phyloP scores from a whole-genome alignment of 257 asterid genomes.

The Solanum piurae region DNA sequence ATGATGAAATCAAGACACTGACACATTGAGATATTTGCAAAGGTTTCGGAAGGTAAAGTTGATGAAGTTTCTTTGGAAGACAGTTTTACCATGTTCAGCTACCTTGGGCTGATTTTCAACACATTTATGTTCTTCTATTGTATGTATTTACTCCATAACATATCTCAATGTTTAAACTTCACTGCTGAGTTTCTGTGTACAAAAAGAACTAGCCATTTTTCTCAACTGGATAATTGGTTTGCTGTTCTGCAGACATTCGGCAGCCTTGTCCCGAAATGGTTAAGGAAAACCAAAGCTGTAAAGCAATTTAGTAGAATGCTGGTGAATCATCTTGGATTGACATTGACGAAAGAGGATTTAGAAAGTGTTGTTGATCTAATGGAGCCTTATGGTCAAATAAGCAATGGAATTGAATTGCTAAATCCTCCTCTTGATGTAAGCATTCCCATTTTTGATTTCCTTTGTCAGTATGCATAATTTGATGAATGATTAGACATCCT shows the following conservation, averaged over 20 bases:
- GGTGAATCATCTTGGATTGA: slow-evolving; percentile 85
- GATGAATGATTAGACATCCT: not conserved
- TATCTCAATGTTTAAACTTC: not conserved
- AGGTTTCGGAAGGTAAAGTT: not conserved
- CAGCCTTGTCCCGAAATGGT: slow-evolving; percentile 60
- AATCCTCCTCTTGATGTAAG: slow-evolving; percentile 89
- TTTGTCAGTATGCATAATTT: not conserved
- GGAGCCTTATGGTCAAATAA: slow-evolving; percentile 96
- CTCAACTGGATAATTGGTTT: not conserved
- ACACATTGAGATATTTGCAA: not conserved
- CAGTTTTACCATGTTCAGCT: not conserved
- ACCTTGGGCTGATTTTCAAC: not conserved
- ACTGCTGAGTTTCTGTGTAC: not conserved
- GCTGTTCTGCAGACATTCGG: slow-evolving; percentile 59
- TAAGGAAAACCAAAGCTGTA: slow-evolving; percentile 48
- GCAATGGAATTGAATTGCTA: slow-evolving; percentile 63
- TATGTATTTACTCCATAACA: not conserved
- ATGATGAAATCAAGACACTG: not conserved
- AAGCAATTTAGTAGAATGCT: slow-evolving; percentile 54
- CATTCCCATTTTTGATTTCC: not conserved
- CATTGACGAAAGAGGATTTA: slow-evolving; percentile 75
- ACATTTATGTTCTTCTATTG: not conserved
- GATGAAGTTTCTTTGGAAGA: not conserved
- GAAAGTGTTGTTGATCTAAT: slow-evolving; percentile 82
- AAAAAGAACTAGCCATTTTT: slow-evolving; percentile 5